A percentile compares a stretch with the other conserved stretches of the same genome.
Evolutionary conservation across 768 basidiomycete genomes (phyloP).

Genomic region (Dacryopinax spathularia): DNA sequence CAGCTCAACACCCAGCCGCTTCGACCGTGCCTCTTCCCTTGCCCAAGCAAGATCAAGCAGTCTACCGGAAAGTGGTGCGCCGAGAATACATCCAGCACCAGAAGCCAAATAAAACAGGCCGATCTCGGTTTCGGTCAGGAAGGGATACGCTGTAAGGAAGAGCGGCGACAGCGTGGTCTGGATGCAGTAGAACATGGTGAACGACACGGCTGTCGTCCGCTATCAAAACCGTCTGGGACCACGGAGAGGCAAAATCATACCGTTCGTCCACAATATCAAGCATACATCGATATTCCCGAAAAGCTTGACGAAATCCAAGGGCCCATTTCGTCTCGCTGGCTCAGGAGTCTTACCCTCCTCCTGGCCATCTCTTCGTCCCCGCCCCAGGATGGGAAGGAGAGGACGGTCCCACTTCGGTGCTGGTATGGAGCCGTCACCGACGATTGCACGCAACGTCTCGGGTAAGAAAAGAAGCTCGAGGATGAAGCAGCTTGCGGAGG

Average conservation of each 20-base stretch:
- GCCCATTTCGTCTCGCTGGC: background rate
- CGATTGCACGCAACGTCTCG: conserved; percentile 20
- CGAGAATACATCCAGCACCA: conserved; percentile 22
- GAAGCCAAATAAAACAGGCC: conserved; percentile 27
- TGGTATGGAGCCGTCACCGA: conserved; percentile 15
- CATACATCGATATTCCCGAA: conserved; percentile 14
- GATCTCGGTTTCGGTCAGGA: conserved; percentile 23
- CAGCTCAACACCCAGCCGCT: conserved; percentile 7
- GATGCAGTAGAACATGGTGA: conserved; percentile 12
- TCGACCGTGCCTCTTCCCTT: background rate
- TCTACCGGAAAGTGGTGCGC: background rate
- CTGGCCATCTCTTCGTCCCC: conserved; percentile 1
- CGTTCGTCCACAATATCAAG: conserved; percentile 3
- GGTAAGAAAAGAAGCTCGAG: conserved; percentile 28
- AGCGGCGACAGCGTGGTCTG: conserved; percentile 17
- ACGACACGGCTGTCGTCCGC: background rate
- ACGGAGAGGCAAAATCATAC: background rate
- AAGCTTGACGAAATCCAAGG: conserved; percentile 9
- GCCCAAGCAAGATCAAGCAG: background rate
- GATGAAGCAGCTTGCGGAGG: conserved; percentile 33
- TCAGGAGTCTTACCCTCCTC: background rate
- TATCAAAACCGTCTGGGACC: background rate
- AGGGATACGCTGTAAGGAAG: conserved; percentile 21
- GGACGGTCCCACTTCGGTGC: conserved; percentile 10
- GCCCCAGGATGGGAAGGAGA: conserved; percentile 10